phyloP scores from a whole-genome alignment of 768 basidiomycete genomes.

The Mycena rebaudengoi region DNA sequence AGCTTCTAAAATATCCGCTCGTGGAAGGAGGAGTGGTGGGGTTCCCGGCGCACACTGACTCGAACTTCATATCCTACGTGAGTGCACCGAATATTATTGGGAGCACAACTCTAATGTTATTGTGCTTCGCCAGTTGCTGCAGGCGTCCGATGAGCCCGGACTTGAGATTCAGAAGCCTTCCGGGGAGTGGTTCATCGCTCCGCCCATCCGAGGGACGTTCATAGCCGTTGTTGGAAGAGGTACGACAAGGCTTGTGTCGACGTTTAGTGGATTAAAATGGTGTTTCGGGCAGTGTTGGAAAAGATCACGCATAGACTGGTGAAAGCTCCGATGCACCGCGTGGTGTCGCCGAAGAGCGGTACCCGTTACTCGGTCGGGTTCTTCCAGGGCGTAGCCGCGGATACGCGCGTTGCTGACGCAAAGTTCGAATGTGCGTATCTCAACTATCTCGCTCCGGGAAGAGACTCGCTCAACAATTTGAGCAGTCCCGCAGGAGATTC shows the following conservation, averaged over 20 bases:
- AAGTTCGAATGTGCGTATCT: conserved; percentile 21
- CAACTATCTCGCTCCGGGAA: not conserved
- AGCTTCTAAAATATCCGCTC: conserved; percentile 20
- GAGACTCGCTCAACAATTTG: not conserved
- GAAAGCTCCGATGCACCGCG: conserved; percentile 24
- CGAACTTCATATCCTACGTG: conserved; percentile 25
- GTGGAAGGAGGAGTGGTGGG: conserved; percentile 2
- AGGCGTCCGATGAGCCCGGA: conserved; percentile 15
- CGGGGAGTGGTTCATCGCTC: conserved; percentile 16
- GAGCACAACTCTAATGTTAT: not conserved
- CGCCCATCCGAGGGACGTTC: conserved; percentile 22
- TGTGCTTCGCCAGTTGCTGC: conserved; percentile 7
- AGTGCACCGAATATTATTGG: not conserved
- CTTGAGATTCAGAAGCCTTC: conserved; percentile 14
- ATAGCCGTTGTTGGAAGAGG: conserved; percentile 18
- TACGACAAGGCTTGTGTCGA: not conserved
- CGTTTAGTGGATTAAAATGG: not conserved
- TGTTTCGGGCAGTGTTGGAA: conserved; percentile 11
- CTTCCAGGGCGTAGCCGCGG: conserved; percentile 25
- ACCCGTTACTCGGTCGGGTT: conserved; percentile 24
- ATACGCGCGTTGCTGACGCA: conserved; percentile 16
- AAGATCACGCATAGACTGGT: conserved; percentile 18
- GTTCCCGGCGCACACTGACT: conserved; percentile 21
- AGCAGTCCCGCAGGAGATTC: conserved; percentile 18
- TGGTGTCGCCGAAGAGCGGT: conserved; percentile 20